Evolutionary conservation across 2,329 filamentous ascomycete genomes (phyloP).

Genomic region (Metarhizium album): DNA sequence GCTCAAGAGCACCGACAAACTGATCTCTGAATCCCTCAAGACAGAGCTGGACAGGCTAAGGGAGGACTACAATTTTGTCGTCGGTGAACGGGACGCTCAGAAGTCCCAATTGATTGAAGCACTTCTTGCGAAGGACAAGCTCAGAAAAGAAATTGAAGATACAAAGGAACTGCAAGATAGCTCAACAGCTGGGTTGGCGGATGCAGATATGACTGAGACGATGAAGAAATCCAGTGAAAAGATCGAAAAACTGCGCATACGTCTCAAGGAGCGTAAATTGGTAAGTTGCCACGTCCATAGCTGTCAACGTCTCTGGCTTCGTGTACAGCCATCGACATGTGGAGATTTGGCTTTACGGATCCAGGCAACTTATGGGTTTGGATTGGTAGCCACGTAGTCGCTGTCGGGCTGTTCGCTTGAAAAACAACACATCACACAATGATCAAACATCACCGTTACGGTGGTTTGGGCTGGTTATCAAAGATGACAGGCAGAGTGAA

Average conservation of each 20-base stretch:
- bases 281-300: slow-evolving; percentile 29
- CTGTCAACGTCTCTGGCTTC: not conserved
- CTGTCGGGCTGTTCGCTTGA: not conserved
- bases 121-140: slow-evolving; percentile 48
- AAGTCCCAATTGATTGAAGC: slow-evolving; percentile 50
- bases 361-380: not conserved
- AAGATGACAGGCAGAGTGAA: not conserved
- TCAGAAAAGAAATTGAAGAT: slow-evolving; percentile 43
- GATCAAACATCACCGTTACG: not conserved
- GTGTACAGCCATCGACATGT: not conserved
- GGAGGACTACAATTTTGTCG: slow-evolving; percentile 36
- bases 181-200: slow-evolving; percentile 21
- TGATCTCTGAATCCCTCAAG: slow-evolving; percentile 47
- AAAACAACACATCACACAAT: not conserved
- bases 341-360: not conserved
- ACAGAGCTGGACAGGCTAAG: slow-evolving; percentile 46
- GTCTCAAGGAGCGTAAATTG: slow-evolving; percentile 47
- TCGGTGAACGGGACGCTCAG: slow-evolving; percentile 43
- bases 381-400: not conserved
- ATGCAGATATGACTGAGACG: slow-evolving; percentile 24
- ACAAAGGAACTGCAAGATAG: slow-evolving; percentile 30
- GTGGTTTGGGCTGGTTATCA: not conserved
- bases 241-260: slow-evolving; percentile 45
- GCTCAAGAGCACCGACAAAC: slow-evolving; percentile 47
- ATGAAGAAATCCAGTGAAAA: slow-evolving; percentile 37